These are phyloP conservation scores for Skeletonema costatum DNA, from an alignment of 108 stramenopile genomes.

Conservation along the genomic window DNA sequence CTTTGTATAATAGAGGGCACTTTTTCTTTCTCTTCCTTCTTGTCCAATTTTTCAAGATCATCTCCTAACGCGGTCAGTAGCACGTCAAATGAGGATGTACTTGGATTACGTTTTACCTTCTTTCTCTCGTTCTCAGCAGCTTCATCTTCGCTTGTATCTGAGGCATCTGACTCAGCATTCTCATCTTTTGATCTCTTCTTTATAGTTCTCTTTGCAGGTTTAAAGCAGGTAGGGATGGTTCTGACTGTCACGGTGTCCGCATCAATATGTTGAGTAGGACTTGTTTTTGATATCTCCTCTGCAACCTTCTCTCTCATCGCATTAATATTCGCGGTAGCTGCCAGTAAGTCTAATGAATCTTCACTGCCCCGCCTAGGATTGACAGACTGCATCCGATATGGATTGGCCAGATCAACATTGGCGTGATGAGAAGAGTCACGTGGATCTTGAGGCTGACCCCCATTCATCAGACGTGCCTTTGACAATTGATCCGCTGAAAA, in stretches of 20 bases:
- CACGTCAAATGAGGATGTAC: slow-evolving; percentile 25
- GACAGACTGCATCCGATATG: not conserved
- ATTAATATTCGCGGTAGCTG: not conserved
- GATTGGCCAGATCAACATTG: not conserved
- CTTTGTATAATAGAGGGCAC: not conserved
- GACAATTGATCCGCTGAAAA: not conserved
- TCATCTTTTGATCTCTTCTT: not conserved
- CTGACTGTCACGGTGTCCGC: not conserved
- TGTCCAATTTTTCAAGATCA: slow-evolving; percentile 23
- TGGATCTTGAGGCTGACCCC: not conserved
- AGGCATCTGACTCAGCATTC: not conserved
- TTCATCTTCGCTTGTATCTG: not conserved
- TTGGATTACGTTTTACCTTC: slow-evolving; percentile 3
- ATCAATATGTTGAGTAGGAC: not conserved
- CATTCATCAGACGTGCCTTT: not conserved
- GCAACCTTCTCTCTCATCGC: not conserved
- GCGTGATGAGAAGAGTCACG: not conserved
- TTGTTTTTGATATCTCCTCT: not conserved
- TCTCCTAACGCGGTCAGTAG: slow-evolving; percentile 23
- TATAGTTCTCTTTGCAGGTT: not conserved
- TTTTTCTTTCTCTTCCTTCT: slow-evolving; percentile 1
- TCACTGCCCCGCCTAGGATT: not conserved
- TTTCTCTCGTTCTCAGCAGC: not conserved
- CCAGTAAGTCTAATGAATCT: not conserved
- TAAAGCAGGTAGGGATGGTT: not conserved